Evolutionary conservation across 805 yeast species (phyloP), one percentile per base, ranked within the genome.

Genomic region (Candida broadrunensis): DNA sequence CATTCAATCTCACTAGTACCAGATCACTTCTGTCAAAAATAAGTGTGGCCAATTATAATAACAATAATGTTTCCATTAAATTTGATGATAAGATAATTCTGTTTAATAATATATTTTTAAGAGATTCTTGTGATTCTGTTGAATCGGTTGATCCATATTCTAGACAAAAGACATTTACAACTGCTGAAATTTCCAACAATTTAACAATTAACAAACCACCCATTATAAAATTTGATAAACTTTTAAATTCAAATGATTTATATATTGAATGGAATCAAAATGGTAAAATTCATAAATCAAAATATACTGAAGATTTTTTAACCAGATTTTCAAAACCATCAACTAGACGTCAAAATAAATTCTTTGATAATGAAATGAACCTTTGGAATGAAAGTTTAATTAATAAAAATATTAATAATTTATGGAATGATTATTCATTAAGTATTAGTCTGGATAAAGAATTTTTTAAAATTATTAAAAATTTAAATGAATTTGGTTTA

Each of bases 141-240:
- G 44, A 50, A 9, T 77, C 85, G 0, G 67, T 82, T 4, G 86
- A 85, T 47, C 62, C 67, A 3, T 53, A 59, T 19, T 73, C 86
- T 0, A 72, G 73, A 15, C 90, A 85, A 53, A 85, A 83, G 54
- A 53, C 72, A 21, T 81, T 83, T 58, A 74, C 84, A n/a, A 81
- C 89, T 0, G 81, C 78, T 1, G 55, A 68, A 38, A 59, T 76
- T 40, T 51, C 65, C 42, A 44, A 50, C 12, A 51, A 58, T n/a
- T 60, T 73, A 24, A 48, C 50, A 5, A 71, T 83, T 0, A 44
- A 47, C 3, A 52, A 46, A 0, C 54, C 70, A 1, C 72, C 75
- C 1, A 50, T 62, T 2, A 46, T 65, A 1, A 37, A 54, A 1
- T 60, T 60, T 16, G 56, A 60, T 3, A 48, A 57, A 13, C 39